Evolutionary conservation across 2,329 filamentous ascomycete genomes (phyloP), one percentile per base, ranked within the genome.

Genomic region (Orbilia oligospora): DNA sequence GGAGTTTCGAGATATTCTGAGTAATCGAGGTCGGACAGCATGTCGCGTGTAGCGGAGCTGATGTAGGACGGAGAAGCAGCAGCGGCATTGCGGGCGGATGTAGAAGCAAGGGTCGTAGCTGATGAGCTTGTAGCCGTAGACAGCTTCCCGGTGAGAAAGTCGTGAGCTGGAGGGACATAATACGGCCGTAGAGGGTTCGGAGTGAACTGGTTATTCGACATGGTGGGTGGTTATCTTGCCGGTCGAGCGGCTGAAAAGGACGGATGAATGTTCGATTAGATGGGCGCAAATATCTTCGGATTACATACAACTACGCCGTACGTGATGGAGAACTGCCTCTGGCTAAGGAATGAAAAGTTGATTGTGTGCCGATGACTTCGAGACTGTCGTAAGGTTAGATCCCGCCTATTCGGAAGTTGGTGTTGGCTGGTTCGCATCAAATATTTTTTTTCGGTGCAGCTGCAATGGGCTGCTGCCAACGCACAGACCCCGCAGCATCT

Each of bases 1-100:
- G 92, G 92, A 30, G 92, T 93, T 48, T 91, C 88, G 22, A 97
- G 87, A 84, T 97, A 97, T 81, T 94, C 92, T 81, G 92, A 92
- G 87, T 97, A 97, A 86, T 98, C 95, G 41, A 98, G 88, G 83
- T 98, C 95, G 66, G 91, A 91, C 79, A 97, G 90, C 78, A 97
- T 91, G 84, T 96, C 92, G 84, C 94, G 92, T 48, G 67, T 73
- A 14, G 65, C 71, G 44, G 61, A 80, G 53, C 72, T 63, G 55
- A 66, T 64, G 67, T 44, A 69, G 44, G 71, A 81, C 69, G 76
- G 79, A 51, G 67, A 81, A 68, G 41, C 64, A 71, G 81, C 80
- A 56, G 83, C 63, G 44, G 85, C 85, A 81, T 86, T 84, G 85
- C 86, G 86, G 82, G 84, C 84, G 70, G 85, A 84, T 53, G 64